Percentiles rank a stretch among this genome's conserved stretches.
Conservation (phyloP, 306 rosid genomes). For the Fagus crenata region DNA sequence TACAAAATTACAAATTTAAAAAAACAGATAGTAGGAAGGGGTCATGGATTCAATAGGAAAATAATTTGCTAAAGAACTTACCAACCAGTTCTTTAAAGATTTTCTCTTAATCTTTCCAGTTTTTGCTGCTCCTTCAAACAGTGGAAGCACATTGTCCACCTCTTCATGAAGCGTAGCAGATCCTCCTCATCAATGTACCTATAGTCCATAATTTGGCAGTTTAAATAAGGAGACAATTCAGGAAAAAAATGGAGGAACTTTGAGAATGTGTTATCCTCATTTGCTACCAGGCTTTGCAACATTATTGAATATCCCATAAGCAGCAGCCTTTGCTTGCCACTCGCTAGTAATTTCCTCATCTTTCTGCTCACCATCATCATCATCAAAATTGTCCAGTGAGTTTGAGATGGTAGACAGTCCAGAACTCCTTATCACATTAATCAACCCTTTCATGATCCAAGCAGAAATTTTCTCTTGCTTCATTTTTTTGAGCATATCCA, state of each 20-base stretch:
- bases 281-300: constrained; percentile 63
- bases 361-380: constrained; percentile 48
- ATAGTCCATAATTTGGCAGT: constrained; percentile 5
- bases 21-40: background rate
- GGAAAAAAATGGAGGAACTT: constrained; percentile 9
- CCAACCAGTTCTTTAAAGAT: constrained; percentile 80
- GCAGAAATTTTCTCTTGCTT: constrained; percentile 76
- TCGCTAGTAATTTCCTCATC: constrained; percentile 73
- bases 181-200: constrained; percentile 82
- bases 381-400: constrained; percentile 39
- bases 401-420: constrained; percentile 69
- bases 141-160: constrained; percentile 61
- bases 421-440: constrained; percentile 60
- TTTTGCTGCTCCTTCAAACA: constrained; percentile 70
- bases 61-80: constrained; percentile 23
- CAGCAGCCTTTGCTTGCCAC: constrained; percentile 78
- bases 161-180: constrained; percentile 76
- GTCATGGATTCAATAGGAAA: background rate
- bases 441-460: constrained; percentile 83
- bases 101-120: constrained; percentile 70
- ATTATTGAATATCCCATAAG: constrained; percentile 60
- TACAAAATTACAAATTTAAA: too few relatives aligned
- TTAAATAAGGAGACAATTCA: constrained; percentile 28
- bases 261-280: constrained; percentile 41
- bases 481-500: constrained; percentile 73